These are phyloP conservation scores for Pythium periplocum DNA, from an alignment of 352 stramenopile species.

Conservation along the genomic window DNA sequence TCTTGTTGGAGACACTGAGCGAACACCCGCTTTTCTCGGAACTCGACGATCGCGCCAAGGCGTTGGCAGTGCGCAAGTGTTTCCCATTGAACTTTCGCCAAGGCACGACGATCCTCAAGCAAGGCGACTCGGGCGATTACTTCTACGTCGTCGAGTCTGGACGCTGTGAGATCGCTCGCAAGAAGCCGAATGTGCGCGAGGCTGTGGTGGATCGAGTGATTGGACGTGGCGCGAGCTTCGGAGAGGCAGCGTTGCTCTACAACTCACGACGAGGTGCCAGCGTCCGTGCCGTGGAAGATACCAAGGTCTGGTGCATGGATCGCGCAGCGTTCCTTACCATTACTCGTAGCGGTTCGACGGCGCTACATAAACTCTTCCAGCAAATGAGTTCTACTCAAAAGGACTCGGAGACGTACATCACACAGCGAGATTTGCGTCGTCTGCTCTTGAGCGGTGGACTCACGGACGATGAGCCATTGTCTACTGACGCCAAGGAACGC, in stretches of 20 bases:
- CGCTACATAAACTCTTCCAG: conserved; percentile 70
- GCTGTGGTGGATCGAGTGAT: conserved; percentile 70
- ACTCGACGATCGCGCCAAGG: conserved; percentile 71
- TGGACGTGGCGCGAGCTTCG: conserved; percentile 82
- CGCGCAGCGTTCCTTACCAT: conserved; percentile 81
- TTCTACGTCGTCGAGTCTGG: conserved; percentile 82
- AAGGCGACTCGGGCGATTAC: conserved; percentile 81
- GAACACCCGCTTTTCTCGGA: conserved; percentile 74
- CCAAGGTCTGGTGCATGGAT: conserved; percentile 93
- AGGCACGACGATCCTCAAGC: conserved; percentile 60
- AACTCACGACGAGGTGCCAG: conserved; percentile 92
- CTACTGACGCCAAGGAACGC: conserved; percentile 23
- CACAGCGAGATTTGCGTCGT: conserved; percentile 41
- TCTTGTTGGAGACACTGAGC: conserved; percentile 60
- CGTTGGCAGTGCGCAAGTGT: conserved; percentile 75
- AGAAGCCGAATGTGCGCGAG: conserved; percentile 45
- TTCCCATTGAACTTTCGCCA: conserved; percentile 65
- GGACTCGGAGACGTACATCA: conserved; percentile 51
- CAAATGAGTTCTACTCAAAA: conserved; percentile 43
- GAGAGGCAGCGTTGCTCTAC: conserved; percentile 96
- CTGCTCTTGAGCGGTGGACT: conserved; percentile 35
- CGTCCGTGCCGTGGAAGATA: conserved; percentile 77
- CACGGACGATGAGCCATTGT: not conserved
- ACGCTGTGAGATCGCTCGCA: conserved; percentile 66
- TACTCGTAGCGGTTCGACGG: conserved; percentile 71